phyloP scores from a whole-genome alignment of 129 eudicot species.

The Flaveria bidentis region DNA sequence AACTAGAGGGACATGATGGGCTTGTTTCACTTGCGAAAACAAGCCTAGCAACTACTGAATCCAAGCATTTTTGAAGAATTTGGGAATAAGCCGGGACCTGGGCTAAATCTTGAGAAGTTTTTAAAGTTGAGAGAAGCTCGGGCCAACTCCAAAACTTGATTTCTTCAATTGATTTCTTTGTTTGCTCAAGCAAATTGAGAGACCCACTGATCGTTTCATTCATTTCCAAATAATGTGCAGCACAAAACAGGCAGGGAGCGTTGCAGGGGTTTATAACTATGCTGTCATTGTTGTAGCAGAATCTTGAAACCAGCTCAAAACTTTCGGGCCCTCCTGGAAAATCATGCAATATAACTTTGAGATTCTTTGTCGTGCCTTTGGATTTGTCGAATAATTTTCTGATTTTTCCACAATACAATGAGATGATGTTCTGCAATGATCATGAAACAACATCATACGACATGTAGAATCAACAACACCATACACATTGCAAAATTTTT shows the following conservation, averaged over 20 bases:
- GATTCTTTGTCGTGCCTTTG: slow-evolving; percentile 31
- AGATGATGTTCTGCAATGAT: slow-evolving; percentile 57
- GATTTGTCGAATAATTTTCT: slow-evolving; percentile 56
- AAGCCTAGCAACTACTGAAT: slow-evolving; percentile 59
- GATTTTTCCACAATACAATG: slow-evolving; percentile 63
- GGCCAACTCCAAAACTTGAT: slow-evolving; percentile 76
- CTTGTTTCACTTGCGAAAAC: slow-evolving; percentile 59
- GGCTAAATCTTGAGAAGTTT: slow-evolving; percentile 41
- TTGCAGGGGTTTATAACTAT: slow-evolving; percentile 49
- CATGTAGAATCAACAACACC: slow-evolving; percentile 3
- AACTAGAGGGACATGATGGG: slow-evolving; percentile 68
- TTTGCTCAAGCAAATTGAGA: slow-evolving; percentile 53
- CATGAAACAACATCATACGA: slow-evolving; percentile 10
- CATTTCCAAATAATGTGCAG: slow-evolving; percentile 77
- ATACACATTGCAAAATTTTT: background rate
- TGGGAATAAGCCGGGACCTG: slow-evolving; percentile 34
- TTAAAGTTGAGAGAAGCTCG: slow-evolving; percentile 60
- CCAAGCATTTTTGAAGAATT: slow-evolving; percentile 49
- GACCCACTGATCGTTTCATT: slow-evolving; percentile 41
- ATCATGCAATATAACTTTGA: slow-evolving; percentile 73
- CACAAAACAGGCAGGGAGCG: slow-evolving; percentile 42
- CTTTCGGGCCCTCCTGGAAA: slow-evolving; percentile 83
- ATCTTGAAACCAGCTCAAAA: slow-evolving; percentile 80
- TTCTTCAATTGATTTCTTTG: slow-evolving; percentile 54
- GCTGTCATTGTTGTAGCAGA: slow-evolving; percentile 75